These are phyloP conservation scores for Clitopilus hobsonii DNA, from an alignment of 768 basidiomycete species.

Conservation along the genomic window DNA sequence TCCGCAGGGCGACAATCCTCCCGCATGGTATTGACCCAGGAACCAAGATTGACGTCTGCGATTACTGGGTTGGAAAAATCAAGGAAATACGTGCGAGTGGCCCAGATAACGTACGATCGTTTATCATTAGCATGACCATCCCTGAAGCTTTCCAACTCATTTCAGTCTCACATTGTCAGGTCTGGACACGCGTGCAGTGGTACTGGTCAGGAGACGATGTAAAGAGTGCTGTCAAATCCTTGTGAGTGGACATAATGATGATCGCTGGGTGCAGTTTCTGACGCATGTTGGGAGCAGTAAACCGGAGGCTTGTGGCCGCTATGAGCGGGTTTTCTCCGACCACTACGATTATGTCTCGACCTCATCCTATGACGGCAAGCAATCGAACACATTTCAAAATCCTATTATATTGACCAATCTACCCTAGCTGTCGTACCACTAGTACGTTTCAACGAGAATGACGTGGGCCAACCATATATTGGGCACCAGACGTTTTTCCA, in stretches of 20 bases:
- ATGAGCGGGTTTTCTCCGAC: constrained; percentile 48
- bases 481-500: constrained; percentile 36
- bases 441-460: constrained; percentile 30
- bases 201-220: constrained; percentile 50
- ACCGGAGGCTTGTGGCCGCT: constrained; percentile 30
- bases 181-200: constrained; percentile 54
- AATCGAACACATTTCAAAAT: not conserved
- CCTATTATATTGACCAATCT: not conserved
- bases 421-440: constrained; percentile 29
- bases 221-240: constrained; percentile 35
- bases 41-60: constrained; percentile 20
- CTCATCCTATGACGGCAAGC: constrained; percentile 41
- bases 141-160: not conserved
- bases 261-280: not conserved
- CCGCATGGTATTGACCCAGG: constrained; percentile 26
- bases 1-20: constrained; percentile 35
- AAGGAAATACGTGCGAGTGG: constrained; percentile 35
- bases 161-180: constrained; percentile 23
- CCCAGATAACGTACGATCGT: constrained; percentile 20
- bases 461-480: constrained; percentile 35
- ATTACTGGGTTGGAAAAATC: constrained; percentile 51
- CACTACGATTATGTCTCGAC: constrained; percentile 43
- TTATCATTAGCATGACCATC: not conserved
- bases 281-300: constrained; percentile 27
- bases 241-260: constrained; percentile 29